Conservation (phyloP, 345 rosid genomes). For the Sisymbrium irio region DNA sequence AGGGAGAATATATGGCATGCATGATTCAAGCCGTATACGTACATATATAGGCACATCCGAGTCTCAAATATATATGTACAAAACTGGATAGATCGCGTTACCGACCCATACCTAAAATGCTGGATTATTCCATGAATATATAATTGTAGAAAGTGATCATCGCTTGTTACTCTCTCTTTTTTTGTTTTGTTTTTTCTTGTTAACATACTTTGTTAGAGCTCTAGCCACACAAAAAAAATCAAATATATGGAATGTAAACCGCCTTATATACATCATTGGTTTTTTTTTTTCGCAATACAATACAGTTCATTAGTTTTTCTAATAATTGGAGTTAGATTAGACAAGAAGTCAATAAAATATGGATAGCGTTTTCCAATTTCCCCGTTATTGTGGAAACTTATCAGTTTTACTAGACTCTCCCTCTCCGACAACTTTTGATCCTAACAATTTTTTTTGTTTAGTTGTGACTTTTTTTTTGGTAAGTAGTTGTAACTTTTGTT, state of each 20-base stretch:
- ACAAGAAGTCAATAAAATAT: not conserved
- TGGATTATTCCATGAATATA: not conserved
- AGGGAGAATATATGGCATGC: not conserved
- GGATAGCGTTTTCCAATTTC: not conserved
- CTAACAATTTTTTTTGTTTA: not conserved
- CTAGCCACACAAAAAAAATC: not conserved
- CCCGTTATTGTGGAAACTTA: not conserved
- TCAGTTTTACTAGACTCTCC: not conserved
- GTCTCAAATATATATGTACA: constrained; percentile 3
- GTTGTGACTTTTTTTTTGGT: not conserved
- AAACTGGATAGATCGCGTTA: constrained; percentile 4
- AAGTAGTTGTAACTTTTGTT: not conserved
- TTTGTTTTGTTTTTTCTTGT: not conserved
- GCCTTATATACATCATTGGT: not conserved
- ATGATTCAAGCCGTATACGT: constrained; percentile 22
- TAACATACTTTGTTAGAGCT: not conserved
- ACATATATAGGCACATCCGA: not conserved
- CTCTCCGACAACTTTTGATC: not conserved
- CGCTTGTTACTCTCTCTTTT: not conserved
- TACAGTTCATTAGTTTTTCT: not conserved
- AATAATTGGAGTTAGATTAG: not conserved
- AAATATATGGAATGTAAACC: not conserved
- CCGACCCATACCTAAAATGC: constrained; percentile 36
- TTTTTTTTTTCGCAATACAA: not conserved
- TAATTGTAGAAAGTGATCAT: not conserved